Evolutionary conservation across 78 protist genomes (phyloP).

Genomic region (Speleostelium caveatum): DNA sequence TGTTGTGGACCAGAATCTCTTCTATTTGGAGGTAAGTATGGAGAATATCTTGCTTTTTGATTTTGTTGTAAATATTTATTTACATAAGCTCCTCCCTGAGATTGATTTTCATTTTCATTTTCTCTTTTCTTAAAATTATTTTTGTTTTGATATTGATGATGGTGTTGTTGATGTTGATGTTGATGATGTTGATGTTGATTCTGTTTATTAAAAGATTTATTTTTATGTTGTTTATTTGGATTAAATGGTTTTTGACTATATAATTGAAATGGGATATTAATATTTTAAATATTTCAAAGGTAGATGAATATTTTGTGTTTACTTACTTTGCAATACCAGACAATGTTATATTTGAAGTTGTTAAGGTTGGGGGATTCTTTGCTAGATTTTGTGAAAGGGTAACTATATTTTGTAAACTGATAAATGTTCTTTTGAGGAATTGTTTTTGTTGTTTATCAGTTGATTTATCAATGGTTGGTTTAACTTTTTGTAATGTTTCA

Average conservation of each 20-base stretch:
- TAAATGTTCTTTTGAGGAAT: neutral
- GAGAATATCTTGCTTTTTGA: constrained; percentile 1
- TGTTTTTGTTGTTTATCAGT: neutral
- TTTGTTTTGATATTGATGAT: neutral
- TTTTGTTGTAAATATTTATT: neutral
- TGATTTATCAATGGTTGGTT: constrained; percentile 10
- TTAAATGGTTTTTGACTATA: too few relatives aligned
- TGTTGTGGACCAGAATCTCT: neutral
- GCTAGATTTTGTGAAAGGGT: constrained; percentile 5
- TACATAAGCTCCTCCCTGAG: neutral
- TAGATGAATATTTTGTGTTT: too few relatives aligned
- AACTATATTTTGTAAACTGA: constrained; percentile 5
- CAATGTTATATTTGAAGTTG: neutral
- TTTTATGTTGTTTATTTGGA: neutral
- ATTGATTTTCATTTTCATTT: neutral
- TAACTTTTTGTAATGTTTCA: constrained; percentile 7
- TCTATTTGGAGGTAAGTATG: constrained; percentile 26
- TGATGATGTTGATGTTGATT: neutral
- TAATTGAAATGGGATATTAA: too few relatives aligned
- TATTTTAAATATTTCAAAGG: too few relatives aligned
- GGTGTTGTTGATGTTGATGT: neutral
- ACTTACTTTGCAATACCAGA: neutral
- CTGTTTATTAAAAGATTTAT: neutral
- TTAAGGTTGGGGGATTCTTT: constrained; percentile 38
- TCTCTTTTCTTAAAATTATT: neutral